Evolutionary conservation across 805 yeast genomes (phyloP), one percentile per base, ranked within the genome.

Genomic region (Candida gorgasii): DNA sequence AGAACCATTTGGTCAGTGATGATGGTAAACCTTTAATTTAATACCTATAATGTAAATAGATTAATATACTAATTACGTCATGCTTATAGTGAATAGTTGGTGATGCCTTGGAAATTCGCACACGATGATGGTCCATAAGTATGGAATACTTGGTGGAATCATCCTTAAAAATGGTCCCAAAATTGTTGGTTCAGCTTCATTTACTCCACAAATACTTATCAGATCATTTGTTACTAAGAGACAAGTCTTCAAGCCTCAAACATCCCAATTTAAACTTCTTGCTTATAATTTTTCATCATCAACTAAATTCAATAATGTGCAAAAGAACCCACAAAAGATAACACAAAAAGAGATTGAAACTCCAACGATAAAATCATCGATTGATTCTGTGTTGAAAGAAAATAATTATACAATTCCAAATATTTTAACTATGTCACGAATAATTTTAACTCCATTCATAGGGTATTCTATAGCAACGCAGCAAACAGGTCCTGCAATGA

Each of bases 361-460:
- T n/a, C n/a, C n/a, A n/a, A n/a, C n/a, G n/a, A n/a, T n/a, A n/a
- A 36, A 36, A 36, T 4, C 22, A n/a, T 23, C 31, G 7, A 34
- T 34, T 4, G 24, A 34, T 16, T 20, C 30, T 2, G 34, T 39
- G 3, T 14, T 39, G 8, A 12, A 17, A 8, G 50, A 45, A 16
- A 45, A 48, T 30, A 45, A 50, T 86, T 86, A 84, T 63, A 89
- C 96, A 0, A 54, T 95, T 4, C 99, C 99, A 11, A 93, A 93
- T 61, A 54, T 87, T 12, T 69, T 93, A 36, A 93, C 99, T 0
- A 60, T 84, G 55, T 78, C 95, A 1, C 68, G 99, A 51, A 76
- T 93, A n/a, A 67, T 76, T 2, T 70, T 88, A 2, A 84, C 98
- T 0, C 99, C 99, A 0, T 62, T 82, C 9, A 81, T 95, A 23